Evolutionary conservation across 352 stramenopile genomes (phyloP).

Genomic region (Globisporangium nunn): DNA sequence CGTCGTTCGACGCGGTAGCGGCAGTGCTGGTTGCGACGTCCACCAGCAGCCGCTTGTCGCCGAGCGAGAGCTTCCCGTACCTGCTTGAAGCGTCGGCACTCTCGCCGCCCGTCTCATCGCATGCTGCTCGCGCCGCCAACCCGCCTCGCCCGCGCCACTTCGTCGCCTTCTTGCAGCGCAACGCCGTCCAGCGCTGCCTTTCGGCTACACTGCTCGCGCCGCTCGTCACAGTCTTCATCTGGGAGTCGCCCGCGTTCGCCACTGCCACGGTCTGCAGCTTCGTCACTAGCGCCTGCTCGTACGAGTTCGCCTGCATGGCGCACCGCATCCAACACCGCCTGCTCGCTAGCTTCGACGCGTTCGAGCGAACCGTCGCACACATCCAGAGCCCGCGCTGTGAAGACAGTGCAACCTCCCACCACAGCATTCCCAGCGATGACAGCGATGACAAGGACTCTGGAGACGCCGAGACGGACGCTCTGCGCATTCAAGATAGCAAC

Average conservation of each 20-base stretch:
- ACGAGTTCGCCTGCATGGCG: conserved; percentile 64
- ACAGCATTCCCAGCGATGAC: conserved; percentile 22
- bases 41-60: conserved; percentile 1
- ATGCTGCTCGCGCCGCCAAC: neutral
- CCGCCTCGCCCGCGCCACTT: neutral
- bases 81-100: conserved; percentile 1
- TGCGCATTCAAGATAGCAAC: conserved; percentile 1
- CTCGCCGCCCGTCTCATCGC: neutral
- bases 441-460: conserved; percentile 1
- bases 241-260: conserved; percentile 51
- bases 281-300: conserved; percentile 53
- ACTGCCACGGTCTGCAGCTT: conserved; percentile 63
- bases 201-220: conserved; percentile 48
- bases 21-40: no score
- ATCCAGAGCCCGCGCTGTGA: neutral
- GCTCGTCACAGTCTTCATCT: conserved; percentile 61
- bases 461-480: conserved; percentile 4
- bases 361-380: neutral
- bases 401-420: conserved; percentile 23
- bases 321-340: conserved; percentile 58
- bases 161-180: conserved; percentile 20
- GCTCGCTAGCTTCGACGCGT: conserved; percentile 9
- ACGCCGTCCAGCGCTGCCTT: conserved; percentile 55
- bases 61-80: conserved; percentile 13
- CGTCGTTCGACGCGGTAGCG: no score